These are phyloP conservation scores for Abrus pulchellus DNA, from an alignment of 306 rosid genomes.

Conservation along the genomic window DNA sequence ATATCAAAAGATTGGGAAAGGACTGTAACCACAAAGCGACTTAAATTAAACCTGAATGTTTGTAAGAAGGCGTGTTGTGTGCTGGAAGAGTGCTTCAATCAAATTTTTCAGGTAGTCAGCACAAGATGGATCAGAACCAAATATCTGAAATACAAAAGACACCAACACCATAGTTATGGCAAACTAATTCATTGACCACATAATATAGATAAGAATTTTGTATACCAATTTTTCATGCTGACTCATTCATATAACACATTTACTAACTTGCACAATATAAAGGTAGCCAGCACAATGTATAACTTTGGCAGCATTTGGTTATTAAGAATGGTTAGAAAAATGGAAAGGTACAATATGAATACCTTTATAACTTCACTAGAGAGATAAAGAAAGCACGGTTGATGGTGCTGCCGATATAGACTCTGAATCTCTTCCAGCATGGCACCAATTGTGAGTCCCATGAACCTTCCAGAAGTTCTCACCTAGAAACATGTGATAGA, in stretches of 20 bases:
- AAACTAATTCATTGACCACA: slow-evolving; percentile 41
- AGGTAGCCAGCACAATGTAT: slow-evolving; percentile 22
- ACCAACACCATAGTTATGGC: slow-evolving; percentile 43
- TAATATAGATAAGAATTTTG: slow-evolving; percentile 13
- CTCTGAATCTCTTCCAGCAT: slow-evolving; percentile 98
- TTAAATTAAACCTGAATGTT: slow-evolving; percentile 77
- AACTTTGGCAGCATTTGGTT: not conserved
- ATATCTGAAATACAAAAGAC: slow-evolving; percentile 75
- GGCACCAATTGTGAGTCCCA: slow-evolving; percentile 96
- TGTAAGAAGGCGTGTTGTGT: slow-evolving; percentile 85
- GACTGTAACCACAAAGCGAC: slow-evolving; percentile 31
- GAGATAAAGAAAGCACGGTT: slow-evolving; percentile 98
- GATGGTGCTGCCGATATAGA: slow-evolving; percentile 91
- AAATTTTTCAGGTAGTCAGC: slow-evolving; percentile 90
- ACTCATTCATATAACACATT: slow-evolving; percentile 17
- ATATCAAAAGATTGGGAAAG: slow-evolving; percentile 37
- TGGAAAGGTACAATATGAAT: slow-evolving; percentile 25
- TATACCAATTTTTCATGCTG: slow-evolving; percentile 4
- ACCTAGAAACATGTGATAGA: slow-evolving; percentile 73
- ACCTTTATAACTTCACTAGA: slow-evolving; percentile 99
- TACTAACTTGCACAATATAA: slow-evolving; percentile 17
- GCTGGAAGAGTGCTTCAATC: slow-evolving; percentile 89
- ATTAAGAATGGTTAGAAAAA: slow-evolving; percentile 10
- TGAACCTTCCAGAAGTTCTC: slow-evolving; percentile 96
- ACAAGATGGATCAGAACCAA: slow-evolving; percentile 96